A percentile compares a stretch with the other conserved stretches of the same genome.
These are phyloP conservation scores for Penicillium ucsense DNA, from an alignment of 495 filamentous ascomycete genomes.

Conservation along the genomic window DNA sequence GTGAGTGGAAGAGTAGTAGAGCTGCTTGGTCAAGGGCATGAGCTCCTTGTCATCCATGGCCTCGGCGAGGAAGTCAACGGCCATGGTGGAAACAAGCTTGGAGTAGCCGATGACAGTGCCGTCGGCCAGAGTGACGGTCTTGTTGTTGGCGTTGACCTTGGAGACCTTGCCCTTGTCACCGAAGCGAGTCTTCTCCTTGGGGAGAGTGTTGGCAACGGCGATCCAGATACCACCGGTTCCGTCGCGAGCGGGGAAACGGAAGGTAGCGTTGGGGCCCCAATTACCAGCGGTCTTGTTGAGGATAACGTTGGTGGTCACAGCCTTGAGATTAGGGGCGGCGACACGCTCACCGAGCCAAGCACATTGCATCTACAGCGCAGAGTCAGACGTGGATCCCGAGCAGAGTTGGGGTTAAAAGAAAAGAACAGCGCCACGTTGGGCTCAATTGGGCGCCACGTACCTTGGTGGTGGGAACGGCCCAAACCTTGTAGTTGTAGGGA, in stretches of 20 bases:
- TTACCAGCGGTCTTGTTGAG: slow-evolving; percentile 92
- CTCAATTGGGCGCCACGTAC: slow-evolving; percentile 48
- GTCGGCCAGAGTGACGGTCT: slow-evolving; percentile 71
- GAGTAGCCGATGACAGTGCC: slow-evolving; percentile 87
- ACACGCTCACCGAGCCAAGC: slow-evolving; percentile 98
- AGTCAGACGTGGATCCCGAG: background rate
- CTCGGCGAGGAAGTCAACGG: slow-evolving; percentile 81
- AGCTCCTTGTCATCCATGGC: slow-evolving; percentile 81
- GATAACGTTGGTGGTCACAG: slow-evolving; percentile 87
- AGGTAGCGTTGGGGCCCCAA: slow-evolving; percentile 97
- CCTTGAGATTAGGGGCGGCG: slow-evolving; percentile 93
- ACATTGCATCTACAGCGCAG: slow-evolving; percentile 81
- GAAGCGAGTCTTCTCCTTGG: slow-evolving; percentile 82
- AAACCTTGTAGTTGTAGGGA: slow-evolving; percentile 99
- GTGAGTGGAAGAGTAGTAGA: slow-evolving; percentile 96
- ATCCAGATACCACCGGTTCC: slow-evolving; percentile 99
- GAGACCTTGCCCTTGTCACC: slow-evolving; percentile 76
- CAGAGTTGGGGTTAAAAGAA: background rate
- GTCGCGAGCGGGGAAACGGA: slow-evolving; percentile 93
- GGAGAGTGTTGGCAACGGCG: slow-evolving; percentile 87
- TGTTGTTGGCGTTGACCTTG: slow-evolving; percentile 75
- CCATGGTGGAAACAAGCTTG: slow-evolving; percentile 94
- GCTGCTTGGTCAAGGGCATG: slow-evolving; percentile 71
- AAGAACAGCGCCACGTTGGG: too few species aligned
- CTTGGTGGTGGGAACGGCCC: slow-evolving; percentile 97